phyloP scores from a whole-genome alignment of 352 stramenopile genomes.

The Discostella stelligera region DNA sequence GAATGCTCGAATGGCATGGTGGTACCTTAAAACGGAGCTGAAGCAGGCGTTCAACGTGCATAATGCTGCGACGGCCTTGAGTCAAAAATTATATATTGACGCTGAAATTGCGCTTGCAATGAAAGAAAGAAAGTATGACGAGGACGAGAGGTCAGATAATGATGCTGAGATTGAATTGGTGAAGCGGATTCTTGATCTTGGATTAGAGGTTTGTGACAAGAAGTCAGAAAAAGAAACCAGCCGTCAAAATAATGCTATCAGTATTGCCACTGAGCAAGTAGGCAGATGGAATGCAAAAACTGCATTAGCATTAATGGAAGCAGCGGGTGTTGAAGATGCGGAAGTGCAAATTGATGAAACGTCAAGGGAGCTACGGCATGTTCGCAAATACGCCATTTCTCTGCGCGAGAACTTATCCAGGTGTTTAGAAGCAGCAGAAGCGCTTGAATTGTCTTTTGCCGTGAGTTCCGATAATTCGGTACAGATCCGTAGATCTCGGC shows the following conservation, averaged over 20 bases:
- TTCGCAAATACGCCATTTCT: slow-evolving; percentile 71
- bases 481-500: slow-evolving; percentile 44
- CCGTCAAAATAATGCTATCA: slow-evolving; percentile 44
- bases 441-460: slow-evolving; percentile 22
- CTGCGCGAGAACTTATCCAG: slow-evolving; percentile 65
- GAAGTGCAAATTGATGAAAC: slow-evolving; percentile 76
- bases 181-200: slow-evolving; percentile 69
- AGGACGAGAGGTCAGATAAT: slow-evolving; percentile 59
- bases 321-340: slow-evolving; percentile 66
- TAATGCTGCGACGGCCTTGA: slow-evolving; percentile 50
- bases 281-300: slow-evolving; percentile 72
- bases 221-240: slow-evolving; percentile 17
- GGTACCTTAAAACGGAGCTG: slow-evolving; percentile 65
- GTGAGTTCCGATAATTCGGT: slow-evolving; percentile 15
- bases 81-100: slow-evolving; percentile 58
- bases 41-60: slow-evolving; percentile 59
- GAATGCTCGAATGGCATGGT: slow-evolving; percentile 68
- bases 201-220: slow-evolving; percentile 16
- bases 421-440: slow-evolving; percentile 58
- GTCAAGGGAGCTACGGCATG: slow-evolving; percentile 64
- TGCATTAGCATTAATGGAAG: slow-evolving; percentile 68
- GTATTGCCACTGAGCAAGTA: slow-evolving; percentile 53
- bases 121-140: slow-evolving; percentile 54
- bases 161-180: slow-evolving; percentile 65
- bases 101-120: slow-evolving; percentile 53